Evolutionary conservation across 78 protist species (phyloP).

Genomic region (Dictyostelium brefeldianum): DNA sequence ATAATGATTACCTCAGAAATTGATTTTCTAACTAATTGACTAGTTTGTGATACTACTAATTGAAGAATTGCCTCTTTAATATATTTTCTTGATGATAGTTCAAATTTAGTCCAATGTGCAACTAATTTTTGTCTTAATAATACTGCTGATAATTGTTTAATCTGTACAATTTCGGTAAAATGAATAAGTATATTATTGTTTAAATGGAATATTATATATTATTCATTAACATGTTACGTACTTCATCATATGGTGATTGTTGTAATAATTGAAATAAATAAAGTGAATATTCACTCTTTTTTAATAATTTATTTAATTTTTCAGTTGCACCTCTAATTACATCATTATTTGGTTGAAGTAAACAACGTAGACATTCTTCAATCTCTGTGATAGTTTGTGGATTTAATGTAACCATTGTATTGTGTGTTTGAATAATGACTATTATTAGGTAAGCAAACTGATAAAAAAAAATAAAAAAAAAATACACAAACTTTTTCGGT

Average conservation of each 20-base stretch:
- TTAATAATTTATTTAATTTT: slow-evolving; percentile 51
- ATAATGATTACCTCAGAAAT: slow-evolving; percentile 68
- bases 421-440: not conserved
- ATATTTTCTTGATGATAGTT: not conserved
- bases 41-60: slow-evolving; percentile 15
- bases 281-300: slow-evolving; percentile 17
- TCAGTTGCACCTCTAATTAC: slow-evolving; percentile 22
- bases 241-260: slow-evolving; percentile 65
- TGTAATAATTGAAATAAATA: slow-evolving; percentile 41
- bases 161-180: slow-evolving; percentile 15
- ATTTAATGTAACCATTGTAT: not conserved
- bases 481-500: not conserved
- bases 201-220: not conserved
- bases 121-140: slow-evolving; percentile 77
- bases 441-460: not conserved
- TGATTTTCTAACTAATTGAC: slow-evolving; percentile 20
- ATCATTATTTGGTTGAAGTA: slow-evolving; percentile 67
- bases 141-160: slow-evolving; percentile 77
- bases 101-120: slow-evolving; percentile 69
- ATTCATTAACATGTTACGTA: slow-evolving; percentile 2
- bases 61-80: slow-evolving; percentile 44
- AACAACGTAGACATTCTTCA: slow-evolving; percentile 37
- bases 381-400: slow-evolving; percentile 33
- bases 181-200: not conserved
- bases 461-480: not conserved